These are phyloP conservation scores for Epichloe amarillans DNA, from an alignment of 2,329 filamentous ascomycete species.

Conservation along the genomic window DNA sequence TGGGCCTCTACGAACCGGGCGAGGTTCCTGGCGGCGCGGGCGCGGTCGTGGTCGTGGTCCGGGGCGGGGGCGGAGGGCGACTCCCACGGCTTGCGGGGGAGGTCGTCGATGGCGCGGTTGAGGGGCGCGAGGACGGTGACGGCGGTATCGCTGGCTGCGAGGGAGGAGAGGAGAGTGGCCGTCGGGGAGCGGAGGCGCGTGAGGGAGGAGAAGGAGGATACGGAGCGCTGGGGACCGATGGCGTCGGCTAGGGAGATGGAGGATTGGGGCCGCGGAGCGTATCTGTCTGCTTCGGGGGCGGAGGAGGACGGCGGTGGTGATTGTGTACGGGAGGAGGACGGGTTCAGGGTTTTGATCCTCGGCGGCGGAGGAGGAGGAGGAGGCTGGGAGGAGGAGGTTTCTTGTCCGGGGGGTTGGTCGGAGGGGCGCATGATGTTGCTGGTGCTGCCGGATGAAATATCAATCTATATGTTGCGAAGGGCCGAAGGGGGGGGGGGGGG, in stretches of 20 bases:
- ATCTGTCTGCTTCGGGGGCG: slow-evolving; percentile 7
- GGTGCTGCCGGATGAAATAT: too few species aligned
- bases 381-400: neutral
- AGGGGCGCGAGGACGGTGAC: slow-evolving; percentile 71
- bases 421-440: neutral
- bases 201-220: slow-evolving; percentile 76
- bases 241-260: slow-evolving; percentile 69
- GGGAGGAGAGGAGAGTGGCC: slow-evolving; percentile 53
- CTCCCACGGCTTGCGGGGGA: slow-evolving; percentile 83
- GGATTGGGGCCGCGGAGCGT: slow-evolving; percentile 14
- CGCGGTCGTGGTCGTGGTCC: slow-evolving; percentile 33
- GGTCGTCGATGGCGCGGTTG: slow-evolving; percentile 63
- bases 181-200: slow-evolving; percentile 63
- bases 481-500: neutral
- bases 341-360: slow-evolving; percentile 3
- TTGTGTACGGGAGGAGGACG: neutral
- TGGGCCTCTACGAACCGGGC: slow-evolving; percentile 76
- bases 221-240: slow-evolving; percentile 61
- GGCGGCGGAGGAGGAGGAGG: neutral
- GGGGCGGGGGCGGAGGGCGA: slow-evolving; percentile 50
- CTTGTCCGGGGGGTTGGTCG: neutral
- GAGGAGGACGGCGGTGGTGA: slow-evolving; percentile 1
- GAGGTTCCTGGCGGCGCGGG: slow-evolving; percentile 65
- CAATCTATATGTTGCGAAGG: neutral
- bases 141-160: slow-evolving; percentile 38